Percentiles rank a stretch among this genome's conserved stretches.
Conservation (phyloP, 1,139 yeast genomes). For the Diutina sp. region DNA sequence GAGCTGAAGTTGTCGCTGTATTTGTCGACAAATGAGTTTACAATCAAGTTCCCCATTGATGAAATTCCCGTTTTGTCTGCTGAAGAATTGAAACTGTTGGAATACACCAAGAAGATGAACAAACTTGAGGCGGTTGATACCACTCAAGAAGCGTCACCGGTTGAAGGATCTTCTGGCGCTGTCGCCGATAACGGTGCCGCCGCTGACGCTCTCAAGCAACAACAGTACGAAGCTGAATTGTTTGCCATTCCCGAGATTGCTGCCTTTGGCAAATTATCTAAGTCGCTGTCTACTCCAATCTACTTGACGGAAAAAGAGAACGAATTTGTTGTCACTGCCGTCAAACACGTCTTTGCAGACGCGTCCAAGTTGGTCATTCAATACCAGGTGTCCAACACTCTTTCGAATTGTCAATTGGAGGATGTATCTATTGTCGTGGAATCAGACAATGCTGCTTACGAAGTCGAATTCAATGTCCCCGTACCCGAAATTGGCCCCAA, state of each 20-base stretch:
- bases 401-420: slow-evolving; percentile 64
- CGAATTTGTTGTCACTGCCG: slow-evolving; percentile 79
- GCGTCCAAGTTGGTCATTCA: slow-evolving; percentile 70
- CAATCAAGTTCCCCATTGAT: slow-evolving; percentile 56
- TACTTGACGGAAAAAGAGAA: slow-evolving; percentile 86
- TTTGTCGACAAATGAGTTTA: slow-evolving; percentile 41
- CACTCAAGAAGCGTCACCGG: slow-evolving; percentile 9
- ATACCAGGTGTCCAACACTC: slow-evolving; percentile 75
- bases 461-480: slow-evolving; percentile 66
- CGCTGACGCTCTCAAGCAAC: slow-evolving; percentile 37
- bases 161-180: not conserved
- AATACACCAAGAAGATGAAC: slow-evolving; percentile 43
- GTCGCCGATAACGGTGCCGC: slow-evolving; percentile 8
- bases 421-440: slow-evolving; percentile 66
- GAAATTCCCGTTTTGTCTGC: slow-evolving; percentile 49
- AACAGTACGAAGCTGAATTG: slow-evolving; percentile 57
- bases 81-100: slow-evolving; percentile 53
- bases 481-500: slow-evolving; percentile 63
- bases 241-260: slow-evolving; percentile 57
- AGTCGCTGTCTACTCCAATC: slow-evolving; percentile 46
- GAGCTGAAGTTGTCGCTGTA: slow-evolving; percentile 70
- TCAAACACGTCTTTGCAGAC: slow-evolving; percentile 64
- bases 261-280: slow-evolving; percentile 61
- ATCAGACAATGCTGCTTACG: slow-evolving; percentile 45
- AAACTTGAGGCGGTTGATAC: slow-evolving; percentile 29